phyloP scores from a whole-genome alignment of 2,329 filamentous ascomycete species.

The Aspergillus pseudoglaucus region DNA sequence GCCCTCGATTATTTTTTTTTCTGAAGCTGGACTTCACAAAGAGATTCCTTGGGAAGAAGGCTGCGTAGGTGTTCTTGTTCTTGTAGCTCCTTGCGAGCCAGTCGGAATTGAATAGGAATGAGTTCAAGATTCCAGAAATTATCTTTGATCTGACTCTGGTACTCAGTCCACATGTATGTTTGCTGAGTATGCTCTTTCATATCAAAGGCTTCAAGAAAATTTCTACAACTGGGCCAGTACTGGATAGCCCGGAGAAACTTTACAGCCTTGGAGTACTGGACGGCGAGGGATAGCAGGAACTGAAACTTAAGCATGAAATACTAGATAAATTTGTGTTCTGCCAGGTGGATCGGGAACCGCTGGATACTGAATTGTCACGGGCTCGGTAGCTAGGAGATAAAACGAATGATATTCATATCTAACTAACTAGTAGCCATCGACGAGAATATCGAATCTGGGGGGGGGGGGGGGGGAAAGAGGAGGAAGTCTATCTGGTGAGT shows the following conservation, averaged over 20 bases:
- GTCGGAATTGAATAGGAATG: conserved; percentile 18
- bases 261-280: conserved; percentile 29
- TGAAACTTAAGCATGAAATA: conserved; percentile 27
- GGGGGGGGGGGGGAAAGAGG: no score
- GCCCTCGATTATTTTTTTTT: conserved; percentile 9
- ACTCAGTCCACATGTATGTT: conserved; percentile 29
- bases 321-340: conserved; percentile 27
- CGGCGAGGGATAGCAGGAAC: conserved; percentile 24
- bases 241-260: conserved; percentile 28
- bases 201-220: background rate
- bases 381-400: no score
- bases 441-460: no score
- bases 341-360: conserved; percentile 15
- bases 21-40: conserved; percentile 9
- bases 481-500: no score
- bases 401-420: no score
- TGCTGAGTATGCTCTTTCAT: conserved; percentile 17
- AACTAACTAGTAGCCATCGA: no score
- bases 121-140: conserved; percentile 29
- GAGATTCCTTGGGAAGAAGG: conserved; percentile 13
- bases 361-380: conserved; percentile 17
- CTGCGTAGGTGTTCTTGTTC: conserved; percentile 11
- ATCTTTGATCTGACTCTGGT: conserved; percentile 32
- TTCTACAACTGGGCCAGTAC: background rate
- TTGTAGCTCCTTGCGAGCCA: background rate